Evolutionary conservation across 805 yeast species (phyloP).

Genomic region (Ogataea dorogensis): DNA sequence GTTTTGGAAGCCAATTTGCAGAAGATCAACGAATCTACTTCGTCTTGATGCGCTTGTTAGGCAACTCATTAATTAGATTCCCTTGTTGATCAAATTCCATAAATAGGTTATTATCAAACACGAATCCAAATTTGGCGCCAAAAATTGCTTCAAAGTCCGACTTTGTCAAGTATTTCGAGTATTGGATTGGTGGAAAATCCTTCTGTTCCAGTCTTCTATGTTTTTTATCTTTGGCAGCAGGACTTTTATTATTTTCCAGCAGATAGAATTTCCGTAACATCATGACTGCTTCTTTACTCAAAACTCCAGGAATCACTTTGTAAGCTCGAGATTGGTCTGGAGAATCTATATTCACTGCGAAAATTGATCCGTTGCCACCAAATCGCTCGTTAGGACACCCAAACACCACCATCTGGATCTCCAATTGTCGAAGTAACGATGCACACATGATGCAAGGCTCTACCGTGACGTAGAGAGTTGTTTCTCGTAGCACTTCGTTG

Average conservation of each 20-base stretch:
- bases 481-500: conserved; percentile 44
- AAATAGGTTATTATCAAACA: conserved; percentile 26
- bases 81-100: conserved; percentile 26
- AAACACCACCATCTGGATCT: conserved; percentile 69
- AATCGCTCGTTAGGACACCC: conserved; percentile 95
- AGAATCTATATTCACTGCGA: conserved; percentile 52
- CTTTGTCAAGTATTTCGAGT: conserved; percentile 49
- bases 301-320: conserved; percentile 70
- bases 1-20: conserved; percentile 24
- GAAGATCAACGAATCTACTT: conserved; percentile 13
- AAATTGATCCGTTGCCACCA: conserved; percentile 93
- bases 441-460: conserved; percentile 99
- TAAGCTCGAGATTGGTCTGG: conserved; percentile 39
- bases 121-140: conserved; percentile 38
- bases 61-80: conserved; percentile 10
- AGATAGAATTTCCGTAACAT: conserved; percentile 80
- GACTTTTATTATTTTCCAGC: conserved; percentile 82
- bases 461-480: conserved; percentile 85
- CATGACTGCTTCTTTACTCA: conserved; percentile 78
- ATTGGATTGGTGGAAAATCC: conserved; percentile 59
- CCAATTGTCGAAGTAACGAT: conserved; percentile 78
- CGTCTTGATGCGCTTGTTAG: conserved; percentile 7
- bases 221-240: conserved; percentile 72
- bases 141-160: conserved; percentile 51
- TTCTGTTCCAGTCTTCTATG: conserved; percentile 57